Conservation (phyloP, 2,329 filamentous ascomycete species). For the Setomelanomma holmii region DNA sequence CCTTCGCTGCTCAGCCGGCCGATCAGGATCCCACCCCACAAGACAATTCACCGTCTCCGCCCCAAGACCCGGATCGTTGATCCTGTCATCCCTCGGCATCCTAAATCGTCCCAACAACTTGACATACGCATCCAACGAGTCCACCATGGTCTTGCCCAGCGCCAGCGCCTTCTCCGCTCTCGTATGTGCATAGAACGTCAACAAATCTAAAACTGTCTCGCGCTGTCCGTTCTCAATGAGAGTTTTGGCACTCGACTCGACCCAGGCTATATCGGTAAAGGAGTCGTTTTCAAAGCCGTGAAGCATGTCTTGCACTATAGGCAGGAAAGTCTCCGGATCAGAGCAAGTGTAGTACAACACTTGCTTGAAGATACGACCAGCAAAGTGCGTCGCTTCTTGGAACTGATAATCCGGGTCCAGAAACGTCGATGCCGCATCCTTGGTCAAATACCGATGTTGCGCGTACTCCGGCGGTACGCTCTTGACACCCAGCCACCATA, state of each 20-base stretch:
- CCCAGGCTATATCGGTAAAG: constrained; percentile 29
- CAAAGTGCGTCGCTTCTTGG: constrained; percentile 38
- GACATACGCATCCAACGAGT: constrained; percentile 32
- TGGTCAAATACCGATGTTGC: constrained; percentile 46
- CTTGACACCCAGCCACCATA: constrained; percentile 46
- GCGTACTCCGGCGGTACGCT: constrained; percentile 40
- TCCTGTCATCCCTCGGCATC: constrained; percentile 24
- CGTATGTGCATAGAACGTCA: constrained; percentile 36
- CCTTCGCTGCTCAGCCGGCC: constrained; percentile 20
- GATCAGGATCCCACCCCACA: constrained; percentile 37
- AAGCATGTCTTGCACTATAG: constrained; percentile 34
- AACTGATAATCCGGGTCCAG: constrained; percentile 43
- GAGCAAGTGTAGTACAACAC: constrained; percentile 42
- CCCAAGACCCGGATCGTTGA: constrained; percentile 37
- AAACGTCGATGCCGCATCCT: constrained; percentile 42
- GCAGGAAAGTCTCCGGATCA: constrained; percentile 28
- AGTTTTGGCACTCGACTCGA: constrained; percentile 27
- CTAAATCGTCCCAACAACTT: constrained; percentile 32
- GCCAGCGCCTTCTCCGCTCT: constrained; percentile 34
- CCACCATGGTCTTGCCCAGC: constrained; percentile 33
- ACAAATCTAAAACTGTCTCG: constrained; percentile 20
- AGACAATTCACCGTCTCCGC: constrained; percentile 40
- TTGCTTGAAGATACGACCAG: constrained; percentile 37
- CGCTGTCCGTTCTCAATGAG: constrained; percentile 25
- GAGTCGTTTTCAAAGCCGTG: constrained; percentile 37